Evolutionary conservation across 345 rosid genomes (phyloP), one percentile per base, ranked within the genome.

Genomic region (Adansonia digitata): DNA sequence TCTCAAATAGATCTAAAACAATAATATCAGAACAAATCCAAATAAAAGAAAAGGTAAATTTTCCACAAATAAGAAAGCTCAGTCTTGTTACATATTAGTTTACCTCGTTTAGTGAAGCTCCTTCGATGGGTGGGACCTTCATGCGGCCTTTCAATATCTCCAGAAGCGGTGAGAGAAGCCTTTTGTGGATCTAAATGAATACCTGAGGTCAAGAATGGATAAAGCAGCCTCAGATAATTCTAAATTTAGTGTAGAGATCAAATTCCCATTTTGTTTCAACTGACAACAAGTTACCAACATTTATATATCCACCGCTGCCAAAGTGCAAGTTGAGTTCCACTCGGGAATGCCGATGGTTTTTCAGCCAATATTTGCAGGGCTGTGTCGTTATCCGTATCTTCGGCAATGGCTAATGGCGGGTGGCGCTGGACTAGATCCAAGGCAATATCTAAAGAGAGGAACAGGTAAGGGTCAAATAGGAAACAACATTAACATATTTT

Each of bases 281-380:
- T 26, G 20, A 37, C 8, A 8, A 75, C 17, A 14, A 75, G 35
- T 40, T 46, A 39, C 86, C 34, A 78, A 87, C 91, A 82, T 31
- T 82, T 77, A 74, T 91, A 91, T 3, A 88, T 72, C 88, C 97
- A 91, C 18, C 35, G 57, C 69, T 85, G 75, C 97, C 97, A 89
- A 59, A 74, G 15, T 59, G 83, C 39, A 77, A 91, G 89, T 6
- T 52, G 59, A 75, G 77, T 74, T 79, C 92, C 91, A 68, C 93
- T 89, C 18, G 84, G 86, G 35, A 91, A 91, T 49, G 93, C 89
- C 48, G 85, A 83, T 63, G 93, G 91, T 34, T 84, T 85, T 67
- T 85, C 87, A 75, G 97, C 93, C 78, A 91, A 79, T 37, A 88
- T 79, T 10, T 79, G 78, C 7, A 91, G 63, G 11, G 88, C 91